phyloP scores from a whole-genome alignment of 1,284 basidiomycete species.

The Rhodotorula sp. region DNA sequence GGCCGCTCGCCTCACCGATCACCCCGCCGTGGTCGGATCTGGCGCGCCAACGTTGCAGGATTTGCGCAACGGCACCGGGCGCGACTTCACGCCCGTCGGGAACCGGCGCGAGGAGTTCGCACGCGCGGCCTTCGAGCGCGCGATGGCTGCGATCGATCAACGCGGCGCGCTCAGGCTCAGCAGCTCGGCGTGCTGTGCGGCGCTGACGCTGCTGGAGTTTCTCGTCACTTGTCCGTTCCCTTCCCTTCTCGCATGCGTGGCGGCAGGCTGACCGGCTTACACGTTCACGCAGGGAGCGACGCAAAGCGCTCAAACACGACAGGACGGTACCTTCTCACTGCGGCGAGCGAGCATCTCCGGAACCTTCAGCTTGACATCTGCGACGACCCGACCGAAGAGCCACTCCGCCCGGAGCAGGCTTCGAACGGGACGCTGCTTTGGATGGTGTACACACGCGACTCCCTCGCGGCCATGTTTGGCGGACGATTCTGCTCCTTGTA shows the following conservation, averaged over 20 bases:
- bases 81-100: conserved; percentile 26
- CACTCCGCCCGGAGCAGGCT: conserved; percentile 10
- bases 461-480: conserved; percentile 17
- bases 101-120: conserved; percentile 36
- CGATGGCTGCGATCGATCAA: conserved; percentile 25
- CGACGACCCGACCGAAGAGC: conserved; percentile 36
- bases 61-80: conserved; percentile 1
- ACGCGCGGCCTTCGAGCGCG: conserved; percentile 24
- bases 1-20: conserved; percentile 30
- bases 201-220: conserved; percentile 35
- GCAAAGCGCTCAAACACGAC: conserved; percentile 1
- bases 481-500: conserved; percentile 20
- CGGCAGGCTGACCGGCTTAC: not conserved
- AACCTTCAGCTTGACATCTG: conserved; percentile 24
- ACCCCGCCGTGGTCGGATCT: conserved; percentile 25
- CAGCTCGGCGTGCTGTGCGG: conserved; percentile 12
- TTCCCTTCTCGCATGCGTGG: not conserved
- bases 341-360: conserved; percentile 33
- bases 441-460: conserved; percentile 37
- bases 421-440: conserved; percentile 39
- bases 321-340: conserved; percentile 25
- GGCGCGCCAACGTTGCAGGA: conserved; percentile 20
- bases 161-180: conserved; percentile 21
- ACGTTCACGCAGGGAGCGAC: conserved; percentile 15
- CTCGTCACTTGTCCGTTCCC: conserved; percentile 29